Conservation (phyloP, 768 basidiomycete genomes). For the Lactarius sanguifluus region DNA sequence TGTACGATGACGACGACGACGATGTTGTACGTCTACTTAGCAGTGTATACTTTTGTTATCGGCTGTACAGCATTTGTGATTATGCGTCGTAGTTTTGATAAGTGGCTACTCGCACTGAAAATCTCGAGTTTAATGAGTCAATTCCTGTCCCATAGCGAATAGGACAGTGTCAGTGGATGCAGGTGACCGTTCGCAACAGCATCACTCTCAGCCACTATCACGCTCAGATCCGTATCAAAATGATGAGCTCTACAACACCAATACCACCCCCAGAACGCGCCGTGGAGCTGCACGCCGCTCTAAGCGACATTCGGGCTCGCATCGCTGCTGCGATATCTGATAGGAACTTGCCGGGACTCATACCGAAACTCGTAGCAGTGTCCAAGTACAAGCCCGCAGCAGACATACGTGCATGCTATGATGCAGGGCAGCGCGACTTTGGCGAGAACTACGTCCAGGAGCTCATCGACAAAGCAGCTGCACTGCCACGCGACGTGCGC, state of each 20-base stretch:
- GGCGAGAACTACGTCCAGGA: conserved; percentile 99
- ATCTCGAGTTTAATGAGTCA: neutral
- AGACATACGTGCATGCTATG: conserved; percentile 82
- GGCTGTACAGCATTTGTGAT: conserved; percentile 20
- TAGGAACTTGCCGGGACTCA: conserved; percentile 26
- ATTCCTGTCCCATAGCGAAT: neutral
- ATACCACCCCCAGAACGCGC: conserved; percentile 40
- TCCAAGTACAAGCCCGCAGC: conserved; percentile 90
- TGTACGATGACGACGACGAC: conserved; percentile 14
- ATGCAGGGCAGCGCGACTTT: conserved; percentile 83
- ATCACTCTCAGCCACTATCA: neutral
- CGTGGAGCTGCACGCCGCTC: conserved; percentile 52
- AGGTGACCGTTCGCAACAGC: neutral
- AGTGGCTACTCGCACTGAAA: neutral
- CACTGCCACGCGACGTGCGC: conserved; percentile 48
- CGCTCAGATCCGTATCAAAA: neutral
- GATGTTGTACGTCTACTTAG: conserved; percentile 22
- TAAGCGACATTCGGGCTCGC: conserved; percentile 52
- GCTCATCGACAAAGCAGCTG: conserved; percentile 74
- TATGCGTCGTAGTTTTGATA: neutral
- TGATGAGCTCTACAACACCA: conserved; percentile 1
- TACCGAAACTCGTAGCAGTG: conserved; percentile 72
- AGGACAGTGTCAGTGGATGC: neutral
- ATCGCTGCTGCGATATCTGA: conserved; percentile 41
- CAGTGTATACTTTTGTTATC: conserved; percentile 18